Conservation (phyloP, 495 filamentous ascomycete genomes). For the Platismatia glauca region DNA sequence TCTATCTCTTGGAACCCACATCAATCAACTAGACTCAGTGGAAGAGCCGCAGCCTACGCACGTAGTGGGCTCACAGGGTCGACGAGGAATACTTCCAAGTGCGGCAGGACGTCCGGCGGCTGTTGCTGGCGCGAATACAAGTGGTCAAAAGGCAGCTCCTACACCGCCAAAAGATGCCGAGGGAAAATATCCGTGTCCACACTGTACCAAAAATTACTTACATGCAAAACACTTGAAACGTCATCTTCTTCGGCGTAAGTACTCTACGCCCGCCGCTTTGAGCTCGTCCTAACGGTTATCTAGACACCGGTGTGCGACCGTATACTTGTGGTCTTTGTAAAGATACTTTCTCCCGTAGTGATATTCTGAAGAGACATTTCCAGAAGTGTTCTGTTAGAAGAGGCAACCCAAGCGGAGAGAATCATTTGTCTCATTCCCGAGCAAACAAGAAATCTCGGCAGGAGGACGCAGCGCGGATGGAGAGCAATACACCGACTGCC, state of each 20-base stretch:
- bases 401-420: conserved; percentile 86
- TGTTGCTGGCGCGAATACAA: conserved; percentile 39
- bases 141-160: conserved; percentile 58
- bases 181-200: conserved; percentile 92
- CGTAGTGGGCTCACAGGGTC: conserved; percentile 86
- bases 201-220: conserved; percentile 95
- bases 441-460: conserved; percentile 62
- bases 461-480: conserved; percentile 11
- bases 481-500: conserved; percentile 37
- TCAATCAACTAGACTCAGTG: conserved; percentile 2
- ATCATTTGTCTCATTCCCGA: conserved; percentile 84
- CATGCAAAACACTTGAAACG: conserved; percentile 97
- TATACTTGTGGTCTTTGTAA: conserved; percentile 96
- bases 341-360: conserved; percentile 96
- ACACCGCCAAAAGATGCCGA: conserved; percentile 90
- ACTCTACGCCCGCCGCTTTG: conserved; percentile 12
- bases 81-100: conserved; percentile 82
- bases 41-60: conserved; percentile 61
- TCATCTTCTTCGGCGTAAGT: conserved; percentile 90
- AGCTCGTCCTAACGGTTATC: conserved; percentile 22
- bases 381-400: conserved; percentile 94
- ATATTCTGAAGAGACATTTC: conserved; percentile 97
- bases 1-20: background rate
- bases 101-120: conserved; percentile 69
- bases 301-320: conserved; percentile 91